A percentile compares a stretch with the other conserved stretches of the same genome.
Conservation (phyloP, 2,329 filamentous ascomycete genomes). For the Grosmannia serpens region DNA sequence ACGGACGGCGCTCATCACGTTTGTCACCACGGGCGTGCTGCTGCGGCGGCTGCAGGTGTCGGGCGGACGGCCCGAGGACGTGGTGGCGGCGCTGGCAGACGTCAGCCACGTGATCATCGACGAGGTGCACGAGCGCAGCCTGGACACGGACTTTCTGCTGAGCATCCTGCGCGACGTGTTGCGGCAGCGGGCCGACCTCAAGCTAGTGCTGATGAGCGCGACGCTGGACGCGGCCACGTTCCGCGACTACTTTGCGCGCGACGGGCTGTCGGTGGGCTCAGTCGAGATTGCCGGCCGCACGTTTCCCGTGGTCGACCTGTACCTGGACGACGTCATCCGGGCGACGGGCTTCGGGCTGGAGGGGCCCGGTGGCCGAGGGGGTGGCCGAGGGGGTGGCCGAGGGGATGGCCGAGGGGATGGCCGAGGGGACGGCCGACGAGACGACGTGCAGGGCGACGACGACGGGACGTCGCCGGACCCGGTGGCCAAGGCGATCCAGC, state of each 20-base stretch:
- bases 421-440: neutral
- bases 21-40: slow-evolving; percentile 90
- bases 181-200: slow-evolving; percentile 62
- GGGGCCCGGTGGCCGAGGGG: neutral
- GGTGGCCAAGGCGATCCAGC: slow-evolving; percentile 60
- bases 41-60: slow-evolving; percentile 84
- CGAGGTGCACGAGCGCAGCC: slow-evolving; percentile 88
- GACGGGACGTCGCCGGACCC: slow-evolving; percentile 42
- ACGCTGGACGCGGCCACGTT: slow-evolving; percentile 86
- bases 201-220: slow-evolving; percentile 90
- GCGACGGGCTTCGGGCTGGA: slow-evolving; percentile 58
- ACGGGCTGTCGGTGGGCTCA: slow-evolving; percentile 56
- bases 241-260: slow-evolving; percentile 66
- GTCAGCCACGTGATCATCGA: slow-evolving; percentile 93
- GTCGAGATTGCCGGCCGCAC: slow-evolving; percentile 85
- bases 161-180: slow-evolving; percentile 79
- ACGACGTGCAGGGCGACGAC: neutral
- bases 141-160: slow-evolving; percentile 90
- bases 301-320: slow-evolving; percentile 80
- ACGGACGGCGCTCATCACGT: slow-evolving; percentile 71
- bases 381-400: neutral
- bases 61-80: slow-evolving; percentile 66
- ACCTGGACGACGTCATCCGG: slow-evolving; percentile 76
- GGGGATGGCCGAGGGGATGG: slow-evolving; percentile 7
- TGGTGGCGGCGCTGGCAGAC: slow-evolving; percentile 71